Conservation (phyloP, 2,329 filamentous ascomycete species). For the Fusarium subtropicale region DNA sequence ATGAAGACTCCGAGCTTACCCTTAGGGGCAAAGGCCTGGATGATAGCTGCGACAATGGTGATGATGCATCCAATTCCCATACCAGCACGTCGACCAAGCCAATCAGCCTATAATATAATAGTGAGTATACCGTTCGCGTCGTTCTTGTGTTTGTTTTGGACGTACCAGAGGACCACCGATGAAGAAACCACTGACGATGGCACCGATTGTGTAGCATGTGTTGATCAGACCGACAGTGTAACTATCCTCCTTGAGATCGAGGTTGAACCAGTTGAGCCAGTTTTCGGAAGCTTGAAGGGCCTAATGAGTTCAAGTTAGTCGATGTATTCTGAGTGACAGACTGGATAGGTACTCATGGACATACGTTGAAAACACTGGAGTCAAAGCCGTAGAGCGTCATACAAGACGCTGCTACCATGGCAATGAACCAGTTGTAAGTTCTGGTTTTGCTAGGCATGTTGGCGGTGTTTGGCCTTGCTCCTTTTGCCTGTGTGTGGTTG, state of each 20-base stretch:
- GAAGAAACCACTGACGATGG: conserved; percentile 77
- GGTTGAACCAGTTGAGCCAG: conserved; percentile 73
- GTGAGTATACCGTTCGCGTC: conserved; percentile 18
- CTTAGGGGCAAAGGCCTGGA: conserved; percentile 73
- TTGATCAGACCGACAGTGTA: conserved; percentile 67
- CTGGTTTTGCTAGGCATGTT: conserved; percentile 53
- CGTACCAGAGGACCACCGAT: conserved; percentile 69
- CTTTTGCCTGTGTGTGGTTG: neutral
- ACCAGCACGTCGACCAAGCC: conserved; percentile 70
- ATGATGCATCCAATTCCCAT: conserved; percentile 74
- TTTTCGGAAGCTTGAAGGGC: conserved; percentile 73
- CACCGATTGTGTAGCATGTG: conserved; percentile 77
- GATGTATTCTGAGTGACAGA: neutral
- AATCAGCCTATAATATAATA: conserved; percentile 59
- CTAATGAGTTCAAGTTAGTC: conserved; percentile 26
- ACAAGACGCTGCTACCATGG: conserved; percentile 76
- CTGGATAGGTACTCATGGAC: neutral
- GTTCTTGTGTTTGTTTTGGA: neutral
- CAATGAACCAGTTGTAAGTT: conserved; percentile 64
- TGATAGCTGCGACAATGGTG: conserved; percentile 75
- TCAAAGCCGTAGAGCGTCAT: conserved; percentile 83
- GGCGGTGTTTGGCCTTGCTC: conserved; percentile 34
- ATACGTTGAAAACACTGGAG: conserved; percentile 76
- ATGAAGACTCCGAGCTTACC: conserved; percentile 74
- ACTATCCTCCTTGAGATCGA: conserved; percentile 56